Percentiles rank a stretch among this genome's conserved stretches.
Conservation (phyloP, 208 protist species). For the Crithidia brevicula region DNA sequence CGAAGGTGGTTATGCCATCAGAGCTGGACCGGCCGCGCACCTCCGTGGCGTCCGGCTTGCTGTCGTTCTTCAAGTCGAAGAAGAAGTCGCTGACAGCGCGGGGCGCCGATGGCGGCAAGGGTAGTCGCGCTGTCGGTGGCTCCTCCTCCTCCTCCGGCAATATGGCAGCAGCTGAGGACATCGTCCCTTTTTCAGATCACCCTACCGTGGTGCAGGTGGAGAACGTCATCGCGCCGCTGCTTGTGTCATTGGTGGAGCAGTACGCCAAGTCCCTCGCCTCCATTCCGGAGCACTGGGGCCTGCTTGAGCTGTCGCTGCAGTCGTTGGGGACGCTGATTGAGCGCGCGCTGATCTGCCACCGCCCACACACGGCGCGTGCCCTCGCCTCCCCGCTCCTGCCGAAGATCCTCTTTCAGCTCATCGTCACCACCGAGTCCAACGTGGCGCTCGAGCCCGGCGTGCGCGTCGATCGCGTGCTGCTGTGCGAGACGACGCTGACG, state of each 20-base stretch:
- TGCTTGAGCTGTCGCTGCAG: slow-evolving; percentile 75
- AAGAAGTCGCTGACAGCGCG: slow-evolving; percentile 31
- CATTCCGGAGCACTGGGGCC: slow-evolving; percentile 73
- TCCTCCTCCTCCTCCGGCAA: not conserved
- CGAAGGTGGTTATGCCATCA: slow-evolving; percentile 80
- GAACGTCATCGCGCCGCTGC: slow-evolving; percentile 71
- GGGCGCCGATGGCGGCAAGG: slow-evolving; percentile 2
- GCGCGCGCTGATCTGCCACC: slow-evolving; percentile 76
- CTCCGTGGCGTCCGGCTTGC: slow-evolving; percentile 31
- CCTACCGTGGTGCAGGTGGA: slow-evolving; percentile 72
- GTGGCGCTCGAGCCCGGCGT: slow-evolving; percentile 61
- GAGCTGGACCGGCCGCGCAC: slow-evolving; percentile 45
- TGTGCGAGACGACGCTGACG: slow-evolving; percentile 76
- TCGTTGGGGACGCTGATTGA: slow-evolving; percentile 78
- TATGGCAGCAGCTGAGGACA: slow-evolving; percentile 17
- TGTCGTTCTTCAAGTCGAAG: slow-evolving; percentile 54
- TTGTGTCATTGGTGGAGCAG: slow-evolving; percentile 68
- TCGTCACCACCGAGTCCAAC: slow-evolving; percentile 66
- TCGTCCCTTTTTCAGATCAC: slow-evolving; percentile 46
- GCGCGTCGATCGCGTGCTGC: slow-evolving; percentile 66
- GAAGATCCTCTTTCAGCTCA: slow-evolving; percentile 58
- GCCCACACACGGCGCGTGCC: slow-evolving; percentile 54
- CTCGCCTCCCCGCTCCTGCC: slow-evolving; percentile 65
- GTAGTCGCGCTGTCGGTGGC: slow-evolving; percentile 2
- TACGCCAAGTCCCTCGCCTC: slow-evolving; percentile 42